Base-by-base conservation (phyloP, 495 filamentous ascomycete species). In the Astrothelium subdiscretum region DNA sequence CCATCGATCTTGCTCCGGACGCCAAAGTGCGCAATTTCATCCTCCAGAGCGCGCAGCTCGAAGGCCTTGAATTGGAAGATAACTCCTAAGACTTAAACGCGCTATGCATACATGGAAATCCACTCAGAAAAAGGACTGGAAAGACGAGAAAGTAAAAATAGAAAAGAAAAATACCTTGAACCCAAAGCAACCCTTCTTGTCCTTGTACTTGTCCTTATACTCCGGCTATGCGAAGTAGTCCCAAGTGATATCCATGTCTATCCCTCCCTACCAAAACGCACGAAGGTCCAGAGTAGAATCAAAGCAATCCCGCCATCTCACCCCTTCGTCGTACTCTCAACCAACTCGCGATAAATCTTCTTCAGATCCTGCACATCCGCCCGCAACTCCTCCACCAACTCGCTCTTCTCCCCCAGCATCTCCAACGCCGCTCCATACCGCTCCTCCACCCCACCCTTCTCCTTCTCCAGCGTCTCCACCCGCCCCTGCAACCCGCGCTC, bases 321-420 rank as follows among this genome's bases (percentile, higher is more conserved):
- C 73, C 43, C 29, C 61, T 81, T 83, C 76, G 91, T 86, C 38
- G 88, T 95, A 71, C 84, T 84, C 74, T 94, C 89, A 43, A 95
- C 87, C 73, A 98, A 73, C 69, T 97, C 92, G 68, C 91, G 82
- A 76, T 96, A 96, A 78, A 98, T 92, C 63, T 86, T 84, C 78
- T 98, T 98, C 69, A 97, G 78, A 79, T 97, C 94, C 58, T 82
- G 78, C 60, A 97, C 87, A 79, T 97, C 94, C 35, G 86, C 86
- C 72, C 83, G 81, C 59, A 99, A 76, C 78, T 97, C 92, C 65
- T 96, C 90, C 15, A 95, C 91, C 71, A 85, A 74, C 79, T 97
- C 94, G 70, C 89, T 95, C 84, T 95, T 96, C 81, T 98, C 94
- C 12, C 94, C 94, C 42, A 97, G 73, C 87, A 98, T 87, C 78